phyloP scores from a whole-genome alignment of 768 basidiomycete genomes.

The Pisolithus marmoratus region DNA sequence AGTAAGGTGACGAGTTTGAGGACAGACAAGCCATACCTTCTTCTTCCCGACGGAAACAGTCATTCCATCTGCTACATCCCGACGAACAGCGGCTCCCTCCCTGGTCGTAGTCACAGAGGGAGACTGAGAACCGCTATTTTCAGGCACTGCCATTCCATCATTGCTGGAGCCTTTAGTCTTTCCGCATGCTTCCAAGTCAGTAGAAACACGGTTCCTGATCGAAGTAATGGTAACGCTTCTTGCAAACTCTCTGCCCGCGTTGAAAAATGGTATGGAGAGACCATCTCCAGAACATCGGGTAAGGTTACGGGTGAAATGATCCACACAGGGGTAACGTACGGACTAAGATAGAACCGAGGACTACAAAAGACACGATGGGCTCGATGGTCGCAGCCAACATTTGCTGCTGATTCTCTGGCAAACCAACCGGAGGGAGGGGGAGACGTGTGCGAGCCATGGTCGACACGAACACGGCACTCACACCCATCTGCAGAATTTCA shows the following conservation, averaged over 20 bases:
- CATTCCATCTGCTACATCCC: no score
- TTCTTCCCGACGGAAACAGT: no score
- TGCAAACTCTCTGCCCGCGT: constrained; percentile 42
- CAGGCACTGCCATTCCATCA: no score
- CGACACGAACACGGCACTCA: constrained; percentile 85
- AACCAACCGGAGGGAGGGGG: constrained; percentile 42
- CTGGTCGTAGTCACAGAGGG: no score
- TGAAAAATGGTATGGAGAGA: constrained; percentile 66
- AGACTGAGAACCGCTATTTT: no score
- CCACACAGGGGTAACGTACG: constrained; percentile 42
- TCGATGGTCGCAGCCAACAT: constrained; percentile 66
- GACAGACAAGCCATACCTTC: no score
- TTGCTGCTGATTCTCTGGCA: constrained; percentile 66
- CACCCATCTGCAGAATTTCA: constrained; percentile 65
- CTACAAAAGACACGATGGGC: constrained; percentile 84
- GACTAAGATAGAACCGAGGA: constrained; percentile 78
- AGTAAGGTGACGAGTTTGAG: no score
- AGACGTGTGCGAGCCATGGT: constrained; percentile 63
- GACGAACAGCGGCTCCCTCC: no score
- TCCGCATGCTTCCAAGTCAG: constrained; percentile 1
- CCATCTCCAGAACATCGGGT: constrained; percentile 41
- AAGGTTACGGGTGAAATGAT: neutral
- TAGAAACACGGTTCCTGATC: constrained; percentile 47
- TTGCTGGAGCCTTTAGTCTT: neutral
- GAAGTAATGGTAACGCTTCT: constrained; percentile 41